Evolutionary conservation across 352 stramenopile species (phyloP), one percentile per base, ranked within the genome.

Genomic region (Aphanomyces invadans): DNA sequence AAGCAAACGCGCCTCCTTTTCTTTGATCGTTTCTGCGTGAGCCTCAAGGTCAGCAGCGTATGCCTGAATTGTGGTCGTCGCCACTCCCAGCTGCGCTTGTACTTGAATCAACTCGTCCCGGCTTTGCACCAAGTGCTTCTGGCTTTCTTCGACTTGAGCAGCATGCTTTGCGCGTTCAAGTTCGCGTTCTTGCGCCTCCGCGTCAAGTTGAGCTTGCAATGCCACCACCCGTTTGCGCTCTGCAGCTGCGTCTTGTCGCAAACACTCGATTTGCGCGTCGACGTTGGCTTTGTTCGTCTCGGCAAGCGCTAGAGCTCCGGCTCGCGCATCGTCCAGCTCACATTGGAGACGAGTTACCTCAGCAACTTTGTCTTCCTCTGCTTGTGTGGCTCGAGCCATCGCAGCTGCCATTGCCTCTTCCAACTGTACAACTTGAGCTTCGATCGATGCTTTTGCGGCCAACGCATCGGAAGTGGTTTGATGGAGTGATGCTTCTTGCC

Each of bases 151-250:
- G 5, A 36, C 17, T 38, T 57, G 25, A 28, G 21, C 29, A n/a
- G 36, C 12, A 39, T 28, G 28, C 25, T 17, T 11, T 10, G 21
- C 46, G 23, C 1, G 46, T 10, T 54, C 46, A 23, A 15, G 10
- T 10, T 54, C 46, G 28, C 29, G 49, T 19, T 57, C 7, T n/a
- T 10, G 5, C 26, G 46, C 19, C 26, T 31, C 46, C 5, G 21
- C 19, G 26, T 54, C 46, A 10, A 25, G 46, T 19, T 54, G 46
- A 5, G 21, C 46, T 54, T 54, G 46, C 46, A 31, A 31, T 19
- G 21, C n/a, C 0, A 86, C 28, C 12, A 77, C 70, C 23, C 54
- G 71, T 56, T 80, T 73, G 12, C 81, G 48, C 19, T 83, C 79
- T 4, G 74, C 72, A 33, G 62, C 72, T 33, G 76, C 74, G 46